Base-by-base conservation (phyloP, 257 asterid species). In the Ilex aquifolium region DNA sequence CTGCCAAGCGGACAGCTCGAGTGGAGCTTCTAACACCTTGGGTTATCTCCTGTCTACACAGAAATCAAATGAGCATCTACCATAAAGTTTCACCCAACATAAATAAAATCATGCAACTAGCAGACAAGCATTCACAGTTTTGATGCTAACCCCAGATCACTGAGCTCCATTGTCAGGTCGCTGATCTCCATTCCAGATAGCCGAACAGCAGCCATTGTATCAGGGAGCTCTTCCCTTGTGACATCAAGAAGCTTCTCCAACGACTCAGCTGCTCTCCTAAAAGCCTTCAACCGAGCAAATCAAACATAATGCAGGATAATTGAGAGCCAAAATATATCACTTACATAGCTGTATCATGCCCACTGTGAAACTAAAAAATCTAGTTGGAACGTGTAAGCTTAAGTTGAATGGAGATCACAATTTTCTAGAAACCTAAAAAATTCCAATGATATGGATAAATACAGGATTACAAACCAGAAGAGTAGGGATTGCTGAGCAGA, bases 131-230 rank as follows among this genome's bases (percentile, higher is more conserved):
- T 14, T 62, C 30, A 16, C 8, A 32, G 30, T 54, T 68, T 46
- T 42, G 29, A 57, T 54, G 55, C 89, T 70, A 64, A 82, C 95
- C 98, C 95, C 2, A 91, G 73, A 76, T 91, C 98, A 77, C 92
- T 88, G 56, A 91, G 95, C 85, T 91, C 98, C 85, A 79, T 80
- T 12, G 98, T 91, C 49, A 91, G 80, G 69, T 91, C 95, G 50
- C 88, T 88, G 72, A 91, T 80, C 83, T 91, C 98, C 98, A 91
- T 86, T 69, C 98, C 98, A 59, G 98, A 91, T 69, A 88, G 75
- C 61, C 98, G 88, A 57, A 88, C 82, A 31, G 96, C 96, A 67
- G 96, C 95, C 98, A 91, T 88, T 15, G 95, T 88, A 60, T 83
- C 94, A 0, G 98, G 98, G 46, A 91, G 84, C 80, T 91, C 98